Conservation (phyloP, 208 protist genomes). For the Zelonia costaricensis region DNA sequence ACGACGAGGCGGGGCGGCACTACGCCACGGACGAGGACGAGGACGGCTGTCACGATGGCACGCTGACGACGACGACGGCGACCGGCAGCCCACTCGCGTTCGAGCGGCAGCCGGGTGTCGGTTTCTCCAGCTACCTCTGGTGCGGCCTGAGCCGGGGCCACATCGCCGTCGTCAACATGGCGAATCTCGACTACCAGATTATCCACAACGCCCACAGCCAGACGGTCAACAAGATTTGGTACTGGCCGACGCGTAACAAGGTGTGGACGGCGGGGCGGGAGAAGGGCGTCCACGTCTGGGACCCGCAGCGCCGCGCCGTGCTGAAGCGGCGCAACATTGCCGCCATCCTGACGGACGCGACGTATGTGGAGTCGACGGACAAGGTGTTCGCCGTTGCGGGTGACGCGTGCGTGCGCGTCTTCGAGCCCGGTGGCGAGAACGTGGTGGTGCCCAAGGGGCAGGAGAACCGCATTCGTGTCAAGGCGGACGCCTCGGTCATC, state of each 20-base stretch:
- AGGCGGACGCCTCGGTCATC: slow-evolving; percentile 65
- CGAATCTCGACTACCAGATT: slow-evolving; percentile 36
- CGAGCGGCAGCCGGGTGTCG: slow-evolving; percentile 3
- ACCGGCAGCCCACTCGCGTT: not conserved
- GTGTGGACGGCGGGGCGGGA: slow-evolving; percentile 88
- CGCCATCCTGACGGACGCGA: slow-evolving; percentile 69
- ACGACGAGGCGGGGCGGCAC: slow-evolving; percentile 2
- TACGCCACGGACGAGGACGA: slow-evolving; percentile 7
- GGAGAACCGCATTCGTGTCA: slow-evolving; percentile 70
- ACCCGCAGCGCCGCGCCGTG: slow-evolving; percentile 73
- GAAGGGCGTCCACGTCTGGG: slow-evolving; percentile 85
- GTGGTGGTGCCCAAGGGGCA: slow-evolving; percentile 38
- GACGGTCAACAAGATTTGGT: slow-evolving; percentile 77
- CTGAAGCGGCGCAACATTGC: slow-evolving; percentile 86
- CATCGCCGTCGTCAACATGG: slow-evolving; percentile 75
- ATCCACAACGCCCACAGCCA: slow-evolving; percentile 74
- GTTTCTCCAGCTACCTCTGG: slow-evolving; percentile 53
- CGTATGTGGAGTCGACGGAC: slow-evolving; percentile 52
- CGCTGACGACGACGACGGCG: too few species aligned
- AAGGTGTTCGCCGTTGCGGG: slow-evolving; percentile 83
- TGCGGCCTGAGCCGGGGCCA: slow-evolving; percentile 75
- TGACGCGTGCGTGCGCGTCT: slow-evolving; percentile 82
- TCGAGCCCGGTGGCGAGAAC: slow-evolving; percentile 76
- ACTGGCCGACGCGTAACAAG: slow-evolving; percentile 53
- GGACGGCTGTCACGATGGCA: not conserved